These are phyloP conservation scores for Candida arabinofermentans DNA, from an alignment of 805 yeast genomes.

Conservation along the genomic window DNA sequence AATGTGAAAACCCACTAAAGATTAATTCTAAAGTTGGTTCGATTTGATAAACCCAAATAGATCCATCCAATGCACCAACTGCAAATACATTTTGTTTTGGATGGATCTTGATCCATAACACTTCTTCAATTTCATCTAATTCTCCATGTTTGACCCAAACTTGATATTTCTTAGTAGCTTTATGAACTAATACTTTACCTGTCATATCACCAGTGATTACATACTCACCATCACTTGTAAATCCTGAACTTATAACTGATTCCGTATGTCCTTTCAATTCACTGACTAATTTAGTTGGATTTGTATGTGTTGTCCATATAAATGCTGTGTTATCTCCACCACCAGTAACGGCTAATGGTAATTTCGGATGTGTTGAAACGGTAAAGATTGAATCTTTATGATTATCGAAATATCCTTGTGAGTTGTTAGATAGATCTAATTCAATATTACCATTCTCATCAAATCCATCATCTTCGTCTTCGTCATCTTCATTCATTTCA, in stretches of 20 bases:
- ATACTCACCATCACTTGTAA: slow-evolving; percentile 77
- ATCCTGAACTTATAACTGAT: slow-evolving; percentile 80
- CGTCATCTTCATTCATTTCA: slow-evolving; percentile 38
- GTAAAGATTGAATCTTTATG: slow-evolving; percentile 87
- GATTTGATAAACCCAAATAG: slow-evolving; percentile 88
- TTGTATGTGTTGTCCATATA: slow-evolving; percentile 88
- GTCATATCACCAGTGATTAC: slow-evolving; percentile 93
- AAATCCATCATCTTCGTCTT: slow-evolving; percentile 33
- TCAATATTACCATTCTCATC: slow-evolving; percentile 56
- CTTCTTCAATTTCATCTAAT: slow-evolving; percentile 85
- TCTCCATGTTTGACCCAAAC: slow-evolving; percentile 70
- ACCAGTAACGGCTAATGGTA: slow-evolving; percentile 87
- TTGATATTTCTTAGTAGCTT: slow-evolving; percentile 72
- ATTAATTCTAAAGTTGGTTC: slow-evolving; percentile 61
- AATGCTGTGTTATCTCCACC: slow-evolving; percentile 92
- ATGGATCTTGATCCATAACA: slow-evolving; percentile 78
- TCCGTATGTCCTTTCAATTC: slow-evolving; percentile 81
- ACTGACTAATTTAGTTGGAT: slow-evolving; percentile 77
- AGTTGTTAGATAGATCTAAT: slow-evolving; percentile 85
- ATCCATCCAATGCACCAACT: slow-evolving; percentile 88
- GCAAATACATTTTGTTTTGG: slow-evolving; percentile 78
- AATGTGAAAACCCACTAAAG: slow-evolving; percentile 79
- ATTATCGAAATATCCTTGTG: slow-evolving; percentile 82
- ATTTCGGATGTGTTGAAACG: slow-evolving; percentile 75
- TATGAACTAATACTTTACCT: slow-evolving; percentile 75